Evolutionary conservation across 2,329 filamentous ascomycete species (phyloP), one percentile per base, ranked within the genome.

Genomic region (Penicillium psychrosexuale): DNA sequence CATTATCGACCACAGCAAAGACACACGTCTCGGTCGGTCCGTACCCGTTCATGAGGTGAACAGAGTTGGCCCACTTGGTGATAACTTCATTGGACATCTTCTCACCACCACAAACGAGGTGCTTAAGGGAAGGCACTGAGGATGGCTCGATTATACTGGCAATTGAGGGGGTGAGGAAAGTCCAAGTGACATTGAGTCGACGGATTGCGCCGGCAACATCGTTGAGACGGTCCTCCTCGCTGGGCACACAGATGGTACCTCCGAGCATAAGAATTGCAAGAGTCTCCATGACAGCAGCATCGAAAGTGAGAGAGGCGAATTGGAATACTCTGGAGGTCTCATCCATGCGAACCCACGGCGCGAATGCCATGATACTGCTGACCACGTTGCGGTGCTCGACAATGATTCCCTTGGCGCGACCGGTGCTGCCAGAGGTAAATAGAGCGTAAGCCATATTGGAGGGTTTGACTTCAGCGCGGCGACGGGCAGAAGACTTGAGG

Each of bases 1-100:
- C 61, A 8, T 60, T 61, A 15, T 71, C 69, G 12, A 72, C 30
- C 3, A 65, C 60, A 1, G 69, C 69, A 28, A 72, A 69, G 11
- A 72, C 66, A 19, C 64, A 63, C 2, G 69, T 69, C 45, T 75
- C 73, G 7, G 71, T 70, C 3, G 73, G 72, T 3, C 73, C 73
- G 51, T 76, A 76, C 13, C 61, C 68, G 47, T 73, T 75, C 51
- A 72, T 65, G 24, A 80, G 60, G 9, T 70, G 71, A 0, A 73
- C 69, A 11, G 59, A 63, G 22, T 69, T 67, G 13, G 79, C 81
- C 92, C 92, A 96, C 44, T 79, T 80, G 0, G 81, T 77, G 38
- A 88, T 84, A 0, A 96, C 89, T 30, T 84, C 82, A 33, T 84
- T 82, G 0, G 89, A 91, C 74, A 96, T 80, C 2, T 88, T 84